A percentile compares a stretch with the other conserved stretches of the same genome.
Conservation (phyloP, 345 rosid species). For the Rhodomyrtus tomentosa region DNA sequence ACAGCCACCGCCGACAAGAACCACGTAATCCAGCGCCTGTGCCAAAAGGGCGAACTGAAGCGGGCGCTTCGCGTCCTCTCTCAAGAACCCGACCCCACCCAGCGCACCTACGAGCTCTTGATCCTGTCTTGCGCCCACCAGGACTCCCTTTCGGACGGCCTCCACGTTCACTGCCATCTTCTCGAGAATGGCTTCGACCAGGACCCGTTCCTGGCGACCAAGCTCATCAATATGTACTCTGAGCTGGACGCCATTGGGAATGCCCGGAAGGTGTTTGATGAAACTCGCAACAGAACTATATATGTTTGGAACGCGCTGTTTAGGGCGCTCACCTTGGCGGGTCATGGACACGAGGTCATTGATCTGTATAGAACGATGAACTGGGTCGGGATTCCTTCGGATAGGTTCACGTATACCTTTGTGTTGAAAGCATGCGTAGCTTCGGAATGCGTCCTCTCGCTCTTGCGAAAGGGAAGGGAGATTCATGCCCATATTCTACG, state of each 20-base stretch:
- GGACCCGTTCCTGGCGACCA: slow-evolving; percentile 90
- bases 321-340: slow-evolving; percentile 63
- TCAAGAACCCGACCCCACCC: slow-evolving; percentile 49
- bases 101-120: slow-evolving; percentile 75
- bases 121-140: slow-evolving; percentile 54
- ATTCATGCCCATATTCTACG: slow-evolving; percentile 68
- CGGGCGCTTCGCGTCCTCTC: slow-evolving; percentile 63
- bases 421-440: slow-evolving; percentile 81
- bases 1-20: slow-evolving; percentile 29
- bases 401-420: slow-evolving; percentile 79
- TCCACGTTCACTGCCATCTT: slow-evolving; percentile 52
- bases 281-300: slow-evolving; percentile 59
- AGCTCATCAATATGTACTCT: slow-evolving; percentile 63
- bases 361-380: slow-evolving; percentile 59
- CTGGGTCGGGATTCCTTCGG: slow-evolving; percentile 35
- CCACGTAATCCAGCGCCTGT: slow-evolving; percentile 45
- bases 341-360: slow-evolving; percentile 70
- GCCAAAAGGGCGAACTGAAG: slow-evolving; percentile 61
- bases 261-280: slow-evolving; percentile 79
- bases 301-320: slow-evolving; percentile 84
- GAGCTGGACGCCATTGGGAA: slow-evolving; percentile 35
- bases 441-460: slow-evolving; percentile 23
- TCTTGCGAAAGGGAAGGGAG: slow-evolving; percentile 58
- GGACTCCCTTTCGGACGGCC: slow-evolving; percentile 48
- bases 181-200: slow-evolving; percentile 62